These are phyloP conservation scores for Haberlea rhodopensis DNA, from an alignment of 257 asterid species.

Conservation along the genomic window DNA sequence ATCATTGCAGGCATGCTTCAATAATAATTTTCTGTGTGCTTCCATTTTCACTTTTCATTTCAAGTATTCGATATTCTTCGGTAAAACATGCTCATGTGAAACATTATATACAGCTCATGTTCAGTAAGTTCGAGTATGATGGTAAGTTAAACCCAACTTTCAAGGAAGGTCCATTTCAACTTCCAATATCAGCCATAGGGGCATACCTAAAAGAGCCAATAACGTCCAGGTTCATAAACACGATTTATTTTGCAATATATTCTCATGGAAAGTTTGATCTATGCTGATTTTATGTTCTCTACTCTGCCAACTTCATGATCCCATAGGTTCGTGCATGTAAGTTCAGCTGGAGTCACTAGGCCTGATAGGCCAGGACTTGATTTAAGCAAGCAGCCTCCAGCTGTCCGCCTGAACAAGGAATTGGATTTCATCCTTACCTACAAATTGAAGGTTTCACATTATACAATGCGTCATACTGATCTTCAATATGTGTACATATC, in stretches of 20 bases:
- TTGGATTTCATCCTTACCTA: constrained; percentile 84
- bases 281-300: constrained; percentile 1
- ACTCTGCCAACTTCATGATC: constrained; percentile 6
- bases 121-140: constrained; percentile 92
- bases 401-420: constrained; percentile 93
- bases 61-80: not conserved
- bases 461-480: constrained; percentile 3
- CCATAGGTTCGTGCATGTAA: constrained; percentile 73
- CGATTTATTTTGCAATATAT: constrained; percentile 2
- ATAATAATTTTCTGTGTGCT: not conserved
- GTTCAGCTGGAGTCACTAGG: constrained; percentile 97
- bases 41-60: constrained; percentile 7
- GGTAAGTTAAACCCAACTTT: constrained; percentile 89
- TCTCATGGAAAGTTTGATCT: constrained; percentile 8
- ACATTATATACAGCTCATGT: constrained; percentile 74
- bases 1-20: constrained; percentile 69
- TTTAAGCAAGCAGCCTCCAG: constrained; percentile 97
- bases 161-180: constrained; percentile 84
- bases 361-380: constrained; percentile 98
- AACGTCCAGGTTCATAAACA: constrained; percentile 58
- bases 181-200: too few relatives aligned
- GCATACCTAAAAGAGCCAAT: constrained; percentile 77
- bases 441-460: constrained; percentile 74
- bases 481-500: not conserved
- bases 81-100: constrained; percentile 4